Conservation (phyloP, 2,329 filamentous ascomycete genomes). For the Cadophora malorum region DNA sequence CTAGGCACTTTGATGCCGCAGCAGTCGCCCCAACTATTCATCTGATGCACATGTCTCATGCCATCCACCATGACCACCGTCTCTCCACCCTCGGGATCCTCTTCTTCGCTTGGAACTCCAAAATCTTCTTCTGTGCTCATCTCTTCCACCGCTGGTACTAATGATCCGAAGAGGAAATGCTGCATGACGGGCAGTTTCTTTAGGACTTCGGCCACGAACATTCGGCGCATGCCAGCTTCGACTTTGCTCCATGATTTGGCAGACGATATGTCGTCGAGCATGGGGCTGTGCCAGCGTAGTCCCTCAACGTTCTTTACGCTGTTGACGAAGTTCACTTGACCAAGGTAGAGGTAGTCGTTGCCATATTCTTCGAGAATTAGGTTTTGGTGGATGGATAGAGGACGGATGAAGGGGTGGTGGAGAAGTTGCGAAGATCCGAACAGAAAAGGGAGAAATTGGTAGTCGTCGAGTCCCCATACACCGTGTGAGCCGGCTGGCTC, state of each 20-base stretch:
- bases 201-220: conserved; percentile 94
- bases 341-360: conserved; percentile 85
- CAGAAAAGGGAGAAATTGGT: conserved; percentile 94
- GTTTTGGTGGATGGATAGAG: conserved; percentile 83
- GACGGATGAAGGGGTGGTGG: conserved; percentile 81
- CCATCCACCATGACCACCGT: conserved; percentile 70
- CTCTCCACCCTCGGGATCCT: conserved; percentile 60
- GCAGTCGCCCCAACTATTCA: conserved; percentile 88
- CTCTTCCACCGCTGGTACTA: conserved; percentile 79
- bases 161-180: conserved; percentile 90
- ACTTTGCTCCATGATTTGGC: conserved; percentile 92
- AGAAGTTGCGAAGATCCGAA: conserved; percentile 92
- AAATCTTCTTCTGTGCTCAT: conserved; percentile 74
- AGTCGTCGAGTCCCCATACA: conserved; percentile 97
- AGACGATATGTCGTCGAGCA: conserved; percentile 96
- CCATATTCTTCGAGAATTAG: conserved; percentile 87
- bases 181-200: conserved; percentile 98
- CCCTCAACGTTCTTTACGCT: conserved; percentile 95
- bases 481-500: conserved; percentile 97
- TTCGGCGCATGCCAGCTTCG: conserved; percentile 91
- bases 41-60: conserved; percentile 73
- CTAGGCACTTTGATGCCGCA: conserved; percentile 98
- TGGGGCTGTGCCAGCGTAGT: conserved; percentile 93
- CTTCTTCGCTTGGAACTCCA: conserved; percentile 54
- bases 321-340: conserved; percentile 93